Conservation (phyloP, 2,329 filamentous ascomycete species). For the Colletotrichum siamense region DNA sequence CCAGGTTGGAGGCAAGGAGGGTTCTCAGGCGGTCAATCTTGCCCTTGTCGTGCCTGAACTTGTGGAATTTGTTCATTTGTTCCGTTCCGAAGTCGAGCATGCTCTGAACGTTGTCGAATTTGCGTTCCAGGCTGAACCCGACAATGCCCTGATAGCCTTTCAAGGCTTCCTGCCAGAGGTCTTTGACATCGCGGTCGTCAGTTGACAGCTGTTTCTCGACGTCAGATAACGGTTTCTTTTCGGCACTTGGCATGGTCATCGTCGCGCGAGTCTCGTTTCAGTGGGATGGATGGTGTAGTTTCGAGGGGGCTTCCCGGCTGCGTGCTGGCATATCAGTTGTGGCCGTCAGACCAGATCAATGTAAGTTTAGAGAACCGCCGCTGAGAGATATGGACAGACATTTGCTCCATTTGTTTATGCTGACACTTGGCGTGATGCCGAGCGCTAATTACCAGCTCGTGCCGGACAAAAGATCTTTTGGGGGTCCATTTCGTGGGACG, state of each 20-base stretch:
- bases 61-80: background rate
- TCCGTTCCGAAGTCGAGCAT: conserved; percentile 26
- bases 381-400: background rate
- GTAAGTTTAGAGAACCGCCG: background rate
- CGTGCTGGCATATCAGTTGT: background rate
- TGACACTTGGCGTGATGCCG: background rate
- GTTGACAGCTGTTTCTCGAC: background rate
- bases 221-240: background rate
- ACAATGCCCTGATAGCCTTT: conserved; percentile 37
- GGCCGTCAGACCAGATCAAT: background rate
- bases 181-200: conserved; percentile 34
- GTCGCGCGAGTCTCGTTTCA: background rate
- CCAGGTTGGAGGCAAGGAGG: background rate
- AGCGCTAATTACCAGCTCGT: background rate
- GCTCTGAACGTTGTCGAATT: conserved; percentile 30
- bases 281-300: background rate
- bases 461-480: background rate
- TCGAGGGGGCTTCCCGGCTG: background rate
- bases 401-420: background rate
- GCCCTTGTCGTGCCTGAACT: background rate
- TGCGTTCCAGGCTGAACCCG: conserved; percentile 34
- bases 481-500: background rate
- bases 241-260: background rate
- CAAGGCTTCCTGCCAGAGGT: conserved; percentile 37
- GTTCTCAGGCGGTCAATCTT: background rate